Evolutionary conservation across 768 basidiomycete genomes (phyloP), one percentile per base, ranked within the genome.

Genomic region (Kwoniella europaea): DNA sequence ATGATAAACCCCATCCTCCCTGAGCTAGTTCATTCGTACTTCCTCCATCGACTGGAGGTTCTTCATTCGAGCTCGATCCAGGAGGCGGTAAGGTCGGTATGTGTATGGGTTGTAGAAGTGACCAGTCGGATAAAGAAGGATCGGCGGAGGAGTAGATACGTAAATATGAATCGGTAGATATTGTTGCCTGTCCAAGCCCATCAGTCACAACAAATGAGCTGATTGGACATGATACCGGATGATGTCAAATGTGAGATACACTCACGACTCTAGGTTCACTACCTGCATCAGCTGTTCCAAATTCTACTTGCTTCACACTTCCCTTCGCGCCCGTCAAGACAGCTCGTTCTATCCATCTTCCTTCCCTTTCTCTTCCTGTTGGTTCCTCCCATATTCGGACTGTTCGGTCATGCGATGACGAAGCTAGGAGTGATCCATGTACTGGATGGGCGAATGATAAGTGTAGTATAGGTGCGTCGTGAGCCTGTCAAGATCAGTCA

Each of bases 391-490:
- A 98, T 16, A 99, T 88, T 83, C 95, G 92, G 66, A 94, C 92
- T 0, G 92, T 92, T 27, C 95, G 88, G 84, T 98, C 96, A 77
- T 94, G 94, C 1, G 91, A 93, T 4, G 90, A 88, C 3, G 92
- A 92, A 0, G 93, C 93, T 66, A 98, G 86, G 63, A 97, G 88
- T 1, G 89, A 88, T 4, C 94, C 95, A 69, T 94, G 94, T 82
- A 94, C 91, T 4, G 96, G 94, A 79, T 95, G 94, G 1, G 93
- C 93, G 92, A 94, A 98, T 63, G 88, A 88, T 15, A 97, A 76
- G 82, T 88, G 90, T 9, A 93, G 89, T 46, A 97, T 87, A 0
- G 95, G 89, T 16, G 94, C 94, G 77, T 96, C 93, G 81, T 98
- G 95, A n/a, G 95, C 96, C 92, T 96, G 76, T 15, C 44, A 1